Percentiles rank a stretch among this genome's conserved stretches.
These are phyloP conservation scores for Trichoderma guizhouense DNA, from an alignment of 2,329 filamentous ascomycete species.

Conservation along the genomic window DNA sequence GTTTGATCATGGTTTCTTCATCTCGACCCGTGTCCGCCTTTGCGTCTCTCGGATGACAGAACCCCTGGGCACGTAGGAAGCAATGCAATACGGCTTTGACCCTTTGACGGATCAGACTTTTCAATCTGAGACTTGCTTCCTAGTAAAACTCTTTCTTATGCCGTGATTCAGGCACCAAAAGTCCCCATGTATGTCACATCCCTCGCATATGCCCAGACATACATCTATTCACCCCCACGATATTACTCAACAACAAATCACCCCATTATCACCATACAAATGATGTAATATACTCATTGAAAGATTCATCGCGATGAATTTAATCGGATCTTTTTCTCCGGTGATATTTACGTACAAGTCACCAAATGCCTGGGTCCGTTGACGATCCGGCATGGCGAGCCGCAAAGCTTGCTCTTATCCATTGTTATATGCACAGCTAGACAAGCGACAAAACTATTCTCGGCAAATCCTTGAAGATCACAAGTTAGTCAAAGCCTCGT, in stretches of 20 bases:
- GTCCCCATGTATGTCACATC: neutral
- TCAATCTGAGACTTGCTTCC: accelerated
- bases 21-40: neutral
- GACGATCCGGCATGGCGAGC: neutral
- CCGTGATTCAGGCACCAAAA: neutral
- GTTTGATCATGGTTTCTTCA: neutral
- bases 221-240: neutral
- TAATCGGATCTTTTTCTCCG: neutral
- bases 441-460: neutral
- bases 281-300: accelerated
- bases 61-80: neutral
- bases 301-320: neutral
- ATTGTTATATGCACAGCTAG: neutral
- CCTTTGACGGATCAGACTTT: neutral
- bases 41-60: accelerated
- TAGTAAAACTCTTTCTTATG: neutral
- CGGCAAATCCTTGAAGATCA: neutral
- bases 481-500: neutral
- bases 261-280: neutral
- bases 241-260: neutral
- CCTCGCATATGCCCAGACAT: neutral
- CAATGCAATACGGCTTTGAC: neutral
- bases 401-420: neutral
- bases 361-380: neutral
- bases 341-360: neutral